Conservation (phyloP, 192 early-diverging fungal species). For the Hyaloraphidium curvatum region DNA sequence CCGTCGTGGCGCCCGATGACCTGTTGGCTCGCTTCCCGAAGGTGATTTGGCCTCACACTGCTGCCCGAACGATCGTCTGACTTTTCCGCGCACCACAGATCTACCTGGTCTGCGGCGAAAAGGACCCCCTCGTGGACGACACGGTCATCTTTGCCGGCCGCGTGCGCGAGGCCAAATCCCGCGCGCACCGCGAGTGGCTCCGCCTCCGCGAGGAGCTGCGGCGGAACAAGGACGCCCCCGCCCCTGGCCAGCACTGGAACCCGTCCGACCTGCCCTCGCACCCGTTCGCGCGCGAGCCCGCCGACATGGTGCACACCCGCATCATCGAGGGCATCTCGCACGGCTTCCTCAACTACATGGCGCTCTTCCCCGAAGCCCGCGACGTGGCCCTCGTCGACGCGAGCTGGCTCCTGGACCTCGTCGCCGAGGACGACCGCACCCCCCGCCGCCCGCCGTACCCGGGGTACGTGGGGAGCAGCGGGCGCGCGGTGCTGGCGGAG, state of each 20-base stretch:
- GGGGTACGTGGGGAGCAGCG: too few species aligned
- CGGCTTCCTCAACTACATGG: slow-evolving; percentile 43
- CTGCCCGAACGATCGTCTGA: too few species aligned
- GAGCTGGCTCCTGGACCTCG: neutral
- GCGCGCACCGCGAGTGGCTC: slow-evolving; percentile 24
- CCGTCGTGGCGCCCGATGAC: slow-evolving; percentile 64
- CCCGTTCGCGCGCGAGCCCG: slow-evolving; percentile 22
- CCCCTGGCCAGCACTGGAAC: neutral
- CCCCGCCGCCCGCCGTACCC: neutral
- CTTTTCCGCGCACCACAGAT: slow-evolving; percentile 21
- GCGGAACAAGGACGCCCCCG: neutral
- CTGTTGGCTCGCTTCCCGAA: slow-evolving; percentile 73
- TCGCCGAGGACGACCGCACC: neutral
- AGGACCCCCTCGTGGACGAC: slow-evolving; percentile 94
- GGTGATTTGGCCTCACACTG: too few species aligned
- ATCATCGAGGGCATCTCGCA: slow-evolving; percentile 53
- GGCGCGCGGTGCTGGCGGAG: too few species aligned
- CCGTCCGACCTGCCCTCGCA: slow-evolving; percentile 11
- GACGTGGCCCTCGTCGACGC: slow-evolving; percentile 11
- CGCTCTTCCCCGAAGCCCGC: slow-evolving; percentile 49
- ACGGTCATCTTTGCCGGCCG: slow-evolving; percentile 78
- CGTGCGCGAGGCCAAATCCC: slow-evolving; percentile 61
- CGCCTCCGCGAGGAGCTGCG: slow-evolving; percentile 8
- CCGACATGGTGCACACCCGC: slow-evolving; percentile 37
- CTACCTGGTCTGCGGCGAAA: slow-evolving; percentile 82